A percentile compares a stretch with the other conserved stretches of the same genome.
Conservation (phyloP, 2,329 filamentous ascomycete genomes). For the Aureobasidium lini region DNA sequence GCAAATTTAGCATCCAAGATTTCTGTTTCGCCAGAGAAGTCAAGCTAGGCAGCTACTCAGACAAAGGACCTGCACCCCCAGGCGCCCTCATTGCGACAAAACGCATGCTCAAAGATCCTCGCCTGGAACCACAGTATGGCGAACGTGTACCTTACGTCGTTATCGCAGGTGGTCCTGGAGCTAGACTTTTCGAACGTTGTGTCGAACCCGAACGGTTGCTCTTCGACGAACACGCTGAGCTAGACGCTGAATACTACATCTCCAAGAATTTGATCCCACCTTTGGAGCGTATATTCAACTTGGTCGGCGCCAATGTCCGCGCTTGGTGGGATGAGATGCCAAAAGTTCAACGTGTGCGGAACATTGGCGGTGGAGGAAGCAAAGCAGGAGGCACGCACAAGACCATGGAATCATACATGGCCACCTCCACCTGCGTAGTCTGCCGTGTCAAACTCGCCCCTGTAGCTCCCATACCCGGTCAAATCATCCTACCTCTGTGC, state of each 20-base stretch:
- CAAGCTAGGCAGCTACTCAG: constrained; percentile 78
- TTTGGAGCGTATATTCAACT: constrained; percentile 90
- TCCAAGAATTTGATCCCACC: constrained; percentile 91
- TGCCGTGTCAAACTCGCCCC: constrained; percentile 57
- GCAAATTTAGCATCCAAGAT: constrained; percentile 81
- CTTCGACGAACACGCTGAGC: constrained; percentile 64
- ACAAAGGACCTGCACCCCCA: constrained; percentile 70
- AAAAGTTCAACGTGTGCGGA: constrained; percentile 70
- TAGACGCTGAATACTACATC: constrained; percentile 97
- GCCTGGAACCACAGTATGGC: constrained; percentile 86
- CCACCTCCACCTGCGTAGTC: constrained; percentile 67
- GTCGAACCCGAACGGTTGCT: constrained; percentile 80
- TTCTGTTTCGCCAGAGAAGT: constrained; percentile 95
- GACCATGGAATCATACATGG: constrained; percentile 94
- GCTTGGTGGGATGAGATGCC: constrained; percentile 97
- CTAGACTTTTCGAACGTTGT: constrained; percentile 79
- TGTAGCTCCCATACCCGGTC: constrained; percentile 14
- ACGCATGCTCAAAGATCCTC: constrained; percentile 77
- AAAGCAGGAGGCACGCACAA: constrained; percentile 29
- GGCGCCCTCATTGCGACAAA: constrained; percentile 83
- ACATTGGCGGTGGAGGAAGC: constrained; percentile 39
- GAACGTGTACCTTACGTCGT: constrained; percentile 95
- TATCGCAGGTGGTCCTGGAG: constrained; percentile 76
- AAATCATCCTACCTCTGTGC: constrained; percentile 46
- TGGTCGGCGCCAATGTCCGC: constrained; percentile 84